Base-by-base conservation (phyloP, 352 stramenopile species). In the Globisporangium echinulatum region DNA sequence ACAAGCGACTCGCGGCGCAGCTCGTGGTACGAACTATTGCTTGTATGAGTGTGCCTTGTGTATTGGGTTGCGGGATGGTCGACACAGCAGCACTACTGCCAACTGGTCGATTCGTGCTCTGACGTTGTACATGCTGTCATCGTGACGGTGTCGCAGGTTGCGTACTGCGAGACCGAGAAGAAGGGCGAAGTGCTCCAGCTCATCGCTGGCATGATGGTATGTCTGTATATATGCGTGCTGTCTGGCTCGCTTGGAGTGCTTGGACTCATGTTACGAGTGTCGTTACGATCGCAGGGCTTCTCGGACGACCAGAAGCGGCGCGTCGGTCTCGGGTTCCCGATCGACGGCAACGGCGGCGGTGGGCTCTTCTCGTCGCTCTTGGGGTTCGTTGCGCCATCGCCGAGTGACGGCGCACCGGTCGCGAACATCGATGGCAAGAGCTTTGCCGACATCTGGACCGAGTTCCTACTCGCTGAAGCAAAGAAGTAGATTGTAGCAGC, bases 161-260 rank as follows among this genome's bases (percentile, higher is more conserved):
- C 82, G 42, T 92, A 90, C n/a, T 63, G 80, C 7, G 77, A 87
- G 52, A 87, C 74, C 33, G 70, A 79, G 52, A 87, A 87, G 59
- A 92, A 89, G 62, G 61, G 71, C 10, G 79, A 92, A 51, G 71
- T 92, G 39, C 62, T 90, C 19, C 72, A 84, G 54, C 63, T 92
- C 10, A 92, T 92, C 58, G 74, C 82, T 0, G 62, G 78, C 7
- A 90, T 92, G 66, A 87, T 92, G 82, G 76, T 86, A 46, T 49
- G 64, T 65, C 6, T 39, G 7, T 42, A 13, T 1, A 3, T 40
- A 11, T 40, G 14, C 39, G 51, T 47, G 25, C 25, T 33, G 25
- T 33, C 25, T 33, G 25, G 25, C 25, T 33, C 25, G 25, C 19
- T 33, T 33, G 25, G 25, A 33, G 25, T 33, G 25, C 25, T 33